Percentiles rank a stretch among this genome's conserved stretches.
These are phyloP conservation scores for Coprinellus micaceus DNA, from an alignment of 768 basidiomycete genomes.

Conservation along the genomic window DNA sequence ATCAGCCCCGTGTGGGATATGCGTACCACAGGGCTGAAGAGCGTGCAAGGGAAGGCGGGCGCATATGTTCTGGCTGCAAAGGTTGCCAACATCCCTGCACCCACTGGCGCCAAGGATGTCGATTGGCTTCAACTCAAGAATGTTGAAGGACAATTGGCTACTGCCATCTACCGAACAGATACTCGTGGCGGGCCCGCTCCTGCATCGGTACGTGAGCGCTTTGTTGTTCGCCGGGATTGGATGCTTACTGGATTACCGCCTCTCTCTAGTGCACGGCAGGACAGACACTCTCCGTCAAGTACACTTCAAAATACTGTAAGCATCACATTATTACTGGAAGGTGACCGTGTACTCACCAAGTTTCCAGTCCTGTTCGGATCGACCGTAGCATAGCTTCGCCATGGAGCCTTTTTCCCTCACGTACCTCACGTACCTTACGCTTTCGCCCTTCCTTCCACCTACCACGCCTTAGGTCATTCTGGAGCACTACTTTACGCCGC, in stretches of 20 bases:
- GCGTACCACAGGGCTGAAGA: constrained; percentile 35
- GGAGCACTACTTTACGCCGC: too few species aligned
- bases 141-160: constrained; percentile 47
- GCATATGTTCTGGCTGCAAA: constrained; percentile 48
- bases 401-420: not conserved
- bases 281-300: constrained; percentile 44
- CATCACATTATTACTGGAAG: not conserved
- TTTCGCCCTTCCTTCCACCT: not conserved
- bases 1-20: constrained; percentile 56
- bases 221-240: not conserved
- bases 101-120: constrained; percentile 40
- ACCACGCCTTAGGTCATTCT: too few species aligned
- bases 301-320: constrained; percentile 52
- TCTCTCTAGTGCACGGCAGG: constrained; percentile 32
- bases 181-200: constrained; percentile 56
- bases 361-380: not conserved
- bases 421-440: not conserved
- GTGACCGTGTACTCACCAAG: not conserved
- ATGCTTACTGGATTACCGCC: not conserved
- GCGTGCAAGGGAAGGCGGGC: constrained; percentile 32
- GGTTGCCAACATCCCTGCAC: constrained; percentile 37
- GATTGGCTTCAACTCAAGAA: constrained; percentile 53
- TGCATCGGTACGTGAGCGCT: constrained; percentile 33
- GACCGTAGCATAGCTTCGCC: not conserved
- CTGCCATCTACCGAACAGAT: constrained; percentile 46